These are phyloP conservation scores for Penicillium daleae DNA, from an alignment of 495 filamentous ascomycete species.

Conservation along the genomic window DNA sequence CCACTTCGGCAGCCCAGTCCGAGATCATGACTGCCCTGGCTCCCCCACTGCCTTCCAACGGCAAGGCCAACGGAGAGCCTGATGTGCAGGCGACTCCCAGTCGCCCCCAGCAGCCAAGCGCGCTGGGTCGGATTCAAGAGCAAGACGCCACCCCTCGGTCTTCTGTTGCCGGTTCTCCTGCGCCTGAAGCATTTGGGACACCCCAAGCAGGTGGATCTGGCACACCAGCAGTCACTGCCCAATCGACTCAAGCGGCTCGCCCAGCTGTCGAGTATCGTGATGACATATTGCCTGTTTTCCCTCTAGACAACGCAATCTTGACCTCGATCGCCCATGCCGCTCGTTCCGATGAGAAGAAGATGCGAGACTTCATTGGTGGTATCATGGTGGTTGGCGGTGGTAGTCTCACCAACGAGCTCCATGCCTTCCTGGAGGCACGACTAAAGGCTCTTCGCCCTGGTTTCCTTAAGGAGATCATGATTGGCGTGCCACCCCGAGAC, in stretches of 20 bases:
- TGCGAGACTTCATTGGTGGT: conserved; percentile 85
- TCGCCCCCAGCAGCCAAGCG: conserved; percentile 43
- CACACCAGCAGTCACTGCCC: conserved; percentile 35
- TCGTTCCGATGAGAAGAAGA: conserved; percentile 86
- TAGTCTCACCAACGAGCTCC: conserved; percentile 75
- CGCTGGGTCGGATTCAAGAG: conserved; percentile 56
- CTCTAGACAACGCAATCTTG: conserved; percentile 87
- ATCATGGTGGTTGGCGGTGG: conserved; percentile 97
- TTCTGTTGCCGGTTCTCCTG: conserved; percentile 85
- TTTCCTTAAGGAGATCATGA: conserved; percentile 80
- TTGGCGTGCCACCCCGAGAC: conserved; percentile 85
- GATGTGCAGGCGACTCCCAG: conserved; percentile 47
- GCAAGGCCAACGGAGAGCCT: conserved; percentile 39
- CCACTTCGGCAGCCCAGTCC: conserved; percentile 80
- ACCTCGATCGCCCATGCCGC: conserved; percentile 85
- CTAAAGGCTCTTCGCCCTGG: conserved; percentile 70
- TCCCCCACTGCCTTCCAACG: conserved; percentile 52
- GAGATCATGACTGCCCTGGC: conserved; percentile 72
- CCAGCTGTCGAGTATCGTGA: conserved; percentile 70
- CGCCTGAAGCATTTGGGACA: conserved; percentile 70
- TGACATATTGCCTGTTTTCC: conserved; percentile 74
- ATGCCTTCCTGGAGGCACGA: conserved; percentile 77
- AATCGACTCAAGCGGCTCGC: conserved; percentile 36
- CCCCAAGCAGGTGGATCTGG: conserved; percentile 59
- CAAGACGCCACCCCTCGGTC: conserved; percentile 74